phyloP scores from a whole-genome alignment of 1,284 basidiomycete genomes.

The Blastosporella zonata region DNA sequence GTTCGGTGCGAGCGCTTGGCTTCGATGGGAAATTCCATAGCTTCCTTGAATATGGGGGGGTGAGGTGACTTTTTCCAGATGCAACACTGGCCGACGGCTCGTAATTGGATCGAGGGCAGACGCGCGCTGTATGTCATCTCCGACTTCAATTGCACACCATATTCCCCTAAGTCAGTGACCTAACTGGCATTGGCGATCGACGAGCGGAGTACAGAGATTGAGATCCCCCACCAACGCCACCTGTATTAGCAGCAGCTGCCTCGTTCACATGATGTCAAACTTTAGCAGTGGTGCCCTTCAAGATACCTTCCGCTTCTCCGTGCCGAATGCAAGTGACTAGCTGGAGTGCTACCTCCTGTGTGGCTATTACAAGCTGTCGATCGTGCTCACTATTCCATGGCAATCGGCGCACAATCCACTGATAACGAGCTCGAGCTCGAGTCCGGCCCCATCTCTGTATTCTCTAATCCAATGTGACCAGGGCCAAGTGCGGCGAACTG shows the following conservation, averaged over 20 bases:
- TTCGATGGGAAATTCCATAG: slow-evolving; percentile 6
- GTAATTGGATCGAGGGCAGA: neutral
- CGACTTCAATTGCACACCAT: neutral
- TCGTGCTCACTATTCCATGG: slow-evolving; percentile 8
- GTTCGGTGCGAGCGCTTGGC: slow-evolving; percentile 3
- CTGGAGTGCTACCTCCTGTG: slow-evolving; percentile 8
- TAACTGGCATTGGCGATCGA: neutral
- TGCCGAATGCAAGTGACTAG: slow-evolving; percentile 1
- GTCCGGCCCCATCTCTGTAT: neutral
- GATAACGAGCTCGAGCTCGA: neutral
- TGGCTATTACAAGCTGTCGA: slow-evolving; percentile 13
- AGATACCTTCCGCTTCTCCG: slow-evolving; percentile 7
- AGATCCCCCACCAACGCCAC: slow-evolving; percentile 4
- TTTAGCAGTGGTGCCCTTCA: slow-evolving; percentile 2
- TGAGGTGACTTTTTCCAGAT: neutral
- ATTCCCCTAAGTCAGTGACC: neutral
- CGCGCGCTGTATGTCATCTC: neutral
- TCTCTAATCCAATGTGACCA: neutral
- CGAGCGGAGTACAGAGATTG: neutral
- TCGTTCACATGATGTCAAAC: slow-evolving; percentile 7
- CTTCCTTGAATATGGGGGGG: neutral
- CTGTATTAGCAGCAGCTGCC: neutral
- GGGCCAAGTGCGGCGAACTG: neutral
- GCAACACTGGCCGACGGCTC: neutral
- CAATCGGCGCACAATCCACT: neutral